Evolutionary conservation across 148 eudicot species (phyloP).

Genomic region (Agrostemma githago): DNA sequence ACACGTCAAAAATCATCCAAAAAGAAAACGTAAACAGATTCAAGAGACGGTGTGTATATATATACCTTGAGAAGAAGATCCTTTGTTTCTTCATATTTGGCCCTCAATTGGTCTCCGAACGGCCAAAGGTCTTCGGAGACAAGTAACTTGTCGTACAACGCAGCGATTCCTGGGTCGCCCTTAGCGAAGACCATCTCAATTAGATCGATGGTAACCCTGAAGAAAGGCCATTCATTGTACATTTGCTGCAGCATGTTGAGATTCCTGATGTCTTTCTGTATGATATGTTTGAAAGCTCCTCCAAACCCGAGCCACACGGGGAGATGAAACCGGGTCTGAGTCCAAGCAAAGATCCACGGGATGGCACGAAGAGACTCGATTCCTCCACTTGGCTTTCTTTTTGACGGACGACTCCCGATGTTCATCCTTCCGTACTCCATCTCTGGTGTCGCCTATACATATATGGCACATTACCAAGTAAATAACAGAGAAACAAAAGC

Average conservation of each 20-base stretch:
- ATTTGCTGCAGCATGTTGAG: slow-evolving; percentile 71
- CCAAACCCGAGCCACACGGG: slow-evolving; percentile 99
- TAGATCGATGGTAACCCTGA: slow-evolving; percentile 91
- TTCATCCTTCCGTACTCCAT: slow-evolving; percentile 94
- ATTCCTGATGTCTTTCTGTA: slow-evolving; percentile 63
- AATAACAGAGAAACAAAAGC: neutral
- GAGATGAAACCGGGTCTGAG: slow-evolving; percentile 94
- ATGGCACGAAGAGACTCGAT: slow-evolving; percentile 96
- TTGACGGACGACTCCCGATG: slow-evolving; percentile 96
- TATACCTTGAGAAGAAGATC: slow-evolving; percentile 71
- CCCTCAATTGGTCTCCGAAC: slow-evolving; percentile 71
- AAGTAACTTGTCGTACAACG: slow-evolving; percentile 78
- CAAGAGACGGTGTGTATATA: neutral
- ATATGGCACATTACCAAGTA: neutral
- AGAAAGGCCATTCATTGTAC: slow-evolving; percentile 99
- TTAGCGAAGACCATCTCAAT: slow-evolving; percentile 98
- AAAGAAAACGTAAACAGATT: neutral
- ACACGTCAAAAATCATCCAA: neutral
- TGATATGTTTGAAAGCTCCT: slow-evolving; percentile 64
- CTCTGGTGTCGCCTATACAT: slow-evolving; percentile 81
- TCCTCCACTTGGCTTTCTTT: slow-evolving; percentile 96
- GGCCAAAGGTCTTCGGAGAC: slow-evolving; percentile 83
- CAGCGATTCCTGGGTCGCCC: slow-evolving; percentile 94
- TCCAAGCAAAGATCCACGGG: slow-evolving; percentile 99
- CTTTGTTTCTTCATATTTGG: slow-evolving; percentile 71